A percentile compares a stretch with the other conserved stretches of the same genome.
These are phyloP conservation scores for Ogataea nakhonphanomensis DNA, from an alignment of 805 yeast genomes.

Conservation along the genomic window DNA sequence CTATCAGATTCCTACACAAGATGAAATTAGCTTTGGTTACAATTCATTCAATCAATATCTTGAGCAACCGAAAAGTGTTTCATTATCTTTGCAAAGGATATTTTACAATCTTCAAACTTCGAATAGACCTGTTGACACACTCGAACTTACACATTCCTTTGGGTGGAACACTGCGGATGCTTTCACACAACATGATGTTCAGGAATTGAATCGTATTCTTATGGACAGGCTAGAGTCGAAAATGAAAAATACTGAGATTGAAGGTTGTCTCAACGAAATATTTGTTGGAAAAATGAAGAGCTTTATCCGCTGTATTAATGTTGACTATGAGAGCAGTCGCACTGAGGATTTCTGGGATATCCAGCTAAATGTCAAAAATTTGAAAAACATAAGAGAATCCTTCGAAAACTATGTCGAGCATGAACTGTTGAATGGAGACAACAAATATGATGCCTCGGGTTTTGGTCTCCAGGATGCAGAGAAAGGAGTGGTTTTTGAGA, in stretches of 20 bases:
- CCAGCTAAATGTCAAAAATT: slow-evolving; percentile 86
- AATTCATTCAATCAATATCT: slow-evolving; percentile 25
- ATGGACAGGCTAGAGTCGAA: slow-evolving; percentile 91
- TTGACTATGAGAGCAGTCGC: slow-evolving; percentile 88
- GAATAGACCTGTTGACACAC: slow-evolving; percentile 72
- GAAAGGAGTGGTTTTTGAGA: slow-evolving; percentile 90
- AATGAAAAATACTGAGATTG: slow-evolving; percentile 85
- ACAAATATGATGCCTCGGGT: slow-evolving; percentile 89
- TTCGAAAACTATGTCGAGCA: slow-evolving; percentile 84
- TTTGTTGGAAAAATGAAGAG: slow-evolving; percentile 98
- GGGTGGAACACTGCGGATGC: slow-evolving; percentile 98
- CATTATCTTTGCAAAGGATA: slow-evolving; percentile 81
- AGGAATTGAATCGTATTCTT: slow-evolving; percentile 88
- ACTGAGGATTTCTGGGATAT: slow-evolving; percentile 98
- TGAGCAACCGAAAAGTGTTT: slow-evolving; percentile 52
- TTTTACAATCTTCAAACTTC: slow-evolving; percentile 79
- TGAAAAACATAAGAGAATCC: slow-evolving; percentile 66
- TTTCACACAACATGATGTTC: slow-evolving; percentile 97
- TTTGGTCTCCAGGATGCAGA: slow-evolving; percentile 92
- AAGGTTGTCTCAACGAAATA: slow-evolving; percentile 68
- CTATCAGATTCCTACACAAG: slow-evolving; percentile 81
- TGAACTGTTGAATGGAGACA: slow-evolving; percentile 90
- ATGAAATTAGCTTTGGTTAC: slow-evolving; percentile 39
- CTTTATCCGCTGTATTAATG: slow-evolving; percentile 87
- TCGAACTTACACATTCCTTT: slow-evolving; percentile 83